Conservation (phyloP, 371 early-diverging fungal species). For the Mucor sp. region DNA sequence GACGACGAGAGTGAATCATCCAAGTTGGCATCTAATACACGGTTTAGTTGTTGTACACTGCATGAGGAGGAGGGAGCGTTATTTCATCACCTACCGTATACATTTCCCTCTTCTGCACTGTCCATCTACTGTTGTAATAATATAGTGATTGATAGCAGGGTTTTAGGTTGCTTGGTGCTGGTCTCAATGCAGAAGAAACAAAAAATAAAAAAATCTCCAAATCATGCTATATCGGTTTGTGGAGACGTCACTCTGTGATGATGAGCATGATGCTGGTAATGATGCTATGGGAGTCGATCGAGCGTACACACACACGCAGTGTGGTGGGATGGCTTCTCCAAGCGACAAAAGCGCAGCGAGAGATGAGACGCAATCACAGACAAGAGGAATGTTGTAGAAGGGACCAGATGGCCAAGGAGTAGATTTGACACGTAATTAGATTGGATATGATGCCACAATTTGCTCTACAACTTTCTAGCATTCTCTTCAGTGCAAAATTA, state of each 20-base stretch:
- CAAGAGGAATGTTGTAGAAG: not conserved
- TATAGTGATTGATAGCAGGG: not conserved
- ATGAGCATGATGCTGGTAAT: not conserved
- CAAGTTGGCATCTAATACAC: not conserved
- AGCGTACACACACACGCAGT: not conserved
- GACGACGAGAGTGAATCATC: slow-evolving; percentile 12
- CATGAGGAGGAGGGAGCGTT: not conserved
- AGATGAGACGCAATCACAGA: not conserved
- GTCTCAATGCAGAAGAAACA: not conserved
- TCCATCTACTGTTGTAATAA: slow-evolving; percentile 1
- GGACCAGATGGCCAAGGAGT: not conserved
- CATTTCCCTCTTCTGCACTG: slow-evolving; percentile 4
- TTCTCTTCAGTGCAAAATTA: not conserved
- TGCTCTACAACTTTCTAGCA: not conserved
- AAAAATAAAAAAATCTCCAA: not conserved
- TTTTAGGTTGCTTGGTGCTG: not conserved
- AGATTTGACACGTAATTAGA: not conserved
- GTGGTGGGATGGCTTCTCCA: not conserved
- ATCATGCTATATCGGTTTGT: not conserved
- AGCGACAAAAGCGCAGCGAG: not conserved
- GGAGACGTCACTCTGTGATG: not conserved
- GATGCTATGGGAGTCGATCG: not conserved
- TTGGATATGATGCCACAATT: not conserved
- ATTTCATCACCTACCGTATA: slow-evolving; percentile 6
- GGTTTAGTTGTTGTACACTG: not conserved